Conservation (phyloP, 2,329 filamentous ascomycete genomes). For the Arthrobotrys conoides region DNA sequence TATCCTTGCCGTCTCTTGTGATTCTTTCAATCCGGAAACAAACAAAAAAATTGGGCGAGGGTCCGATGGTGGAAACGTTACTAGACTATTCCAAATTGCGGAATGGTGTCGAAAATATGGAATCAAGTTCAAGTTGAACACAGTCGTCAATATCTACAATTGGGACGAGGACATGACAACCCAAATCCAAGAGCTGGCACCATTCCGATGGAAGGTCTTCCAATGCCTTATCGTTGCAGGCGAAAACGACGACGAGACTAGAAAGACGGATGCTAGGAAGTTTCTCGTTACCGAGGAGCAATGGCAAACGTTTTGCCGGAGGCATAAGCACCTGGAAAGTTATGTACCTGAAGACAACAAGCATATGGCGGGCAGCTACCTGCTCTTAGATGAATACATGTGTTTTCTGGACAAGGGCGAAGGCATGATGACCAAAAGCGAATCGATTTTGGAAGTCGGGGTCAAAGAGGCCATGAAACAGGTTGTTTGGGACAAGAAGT, state of each 20-base stretch:
- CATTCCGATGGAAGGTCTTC: constrained; percentile 70
- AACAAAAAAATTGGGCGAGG: constrained; percentile 72
- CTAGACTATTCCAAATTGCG: constrained; percentile 68
- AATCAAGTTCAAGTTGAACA: constrained; percentile 74
- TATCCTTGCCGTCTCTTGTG: constrained; percentile 72
- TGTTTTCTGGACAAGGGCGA: no score
- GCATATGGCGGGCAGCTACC: no score
- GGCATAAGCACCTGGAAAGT: no score
- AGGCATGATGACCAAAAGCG: no score
- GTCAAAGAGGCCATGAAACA: no score
- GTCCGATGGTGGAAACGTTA: constrained; percentile 68
- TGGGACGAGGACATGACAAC: constrained; percentile 70
- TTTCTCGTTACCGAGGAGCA: constrained; percentile 70
- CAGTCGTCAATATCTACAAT: constrained; percentile 71
- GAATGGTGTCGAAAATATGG: constrained; percentile 69
- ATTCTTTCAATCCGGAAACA: constrained; percentile 71
- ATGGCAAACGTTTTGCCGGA: constrained; percentile 64
- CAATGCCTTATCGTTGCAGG: constrained; percentile 72
- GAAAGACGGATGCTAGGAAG: constrained; percentile 67
- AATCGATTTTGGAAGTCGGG: no score
- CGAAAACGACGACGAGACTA: constrained; percentile 70
- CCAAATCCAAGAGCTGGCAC: constrained; percentile 64
- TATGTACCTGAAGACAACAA: no score
- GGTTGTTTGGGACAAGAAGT: no score
- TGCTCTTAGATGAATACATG: no score